A percentile compares a stretch with the other conserved stretches of the same genome.
These are phyloP conservation scores for Ceratocystis variospora DNA, from an alignment of 2,329 filamentous ascomycete genomes.

Conservation along the genomic window DNA sequence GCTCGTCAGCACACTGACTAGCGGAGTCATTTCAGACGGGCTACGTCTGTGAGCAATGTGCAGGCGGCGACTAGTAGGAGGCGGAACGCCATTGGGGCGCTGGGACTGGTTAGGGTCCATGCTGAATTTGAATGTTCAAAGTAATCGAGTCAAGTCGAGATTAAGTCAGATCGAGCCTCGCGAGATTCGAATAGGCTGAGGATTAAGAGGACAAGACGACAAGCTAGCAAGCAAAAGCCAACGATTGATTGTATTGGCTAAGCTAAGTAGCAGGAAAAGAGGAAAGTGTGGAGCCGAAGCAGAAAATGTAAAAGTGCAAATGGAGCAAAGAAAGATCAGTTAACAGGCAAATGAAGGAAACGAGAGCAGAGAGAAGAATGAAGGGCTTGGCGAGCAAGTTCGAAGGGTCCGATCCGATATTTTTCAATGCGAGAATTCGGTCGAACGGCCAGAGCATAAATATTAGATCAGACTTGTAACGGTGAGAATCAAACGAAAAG, in stretches of 20 bases:
- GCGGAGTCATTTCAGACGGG: constrained; percentile 88
- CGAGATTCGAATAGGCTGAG: constrained; percentile 7
- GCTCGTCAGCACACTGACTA: constrained; percentile 81
- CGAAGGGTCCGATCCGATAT: constrained; percentile 17
- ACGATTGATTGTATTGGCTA: constrained; percentile 10
- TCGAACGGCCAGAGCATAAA: constrained; percentile 11
- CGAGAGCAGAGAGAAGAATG: background rate
- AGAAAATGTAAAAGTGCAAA: background rate
- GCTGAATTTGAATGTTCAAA: constrained; percentile 26
- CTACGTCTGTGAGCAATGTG: constrained; percentile 96
- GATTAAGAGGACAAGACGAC: background rate
- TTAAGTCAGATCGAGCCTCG: constrained; percentile 26
- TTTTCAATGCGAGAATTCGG: constrained; percentile 19
- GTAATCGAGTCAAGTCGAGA: background rate
- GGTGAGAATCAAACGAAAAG: constrained; percentile 9
- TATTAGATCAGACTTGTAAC: background rate
- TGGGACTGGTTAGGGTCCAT: constrained; percentile 42
- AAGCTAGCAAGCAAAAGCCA: constrained; percentile 10
- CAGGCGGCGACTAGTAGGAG: constrained; percentile 73
- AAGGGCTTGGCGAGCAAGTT: constrained; percentile 8
- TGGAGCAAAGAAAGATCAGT: constrained; percentile 5
- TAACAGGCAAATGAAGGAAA: constrained; percentile 8
- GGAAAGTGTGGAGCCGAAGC: background rate
- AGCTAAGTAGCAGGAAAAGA: background rate
- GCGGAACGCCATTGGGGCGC: constrained; percentile 44